Percentiles rank a stretch among this genome's conserved stretches.
These are phyloP conservation scores for Meyerozyma athensensis DNA, from an alignment of 1,139 yeast genomes.

Conservation along the genomic window DNA sequence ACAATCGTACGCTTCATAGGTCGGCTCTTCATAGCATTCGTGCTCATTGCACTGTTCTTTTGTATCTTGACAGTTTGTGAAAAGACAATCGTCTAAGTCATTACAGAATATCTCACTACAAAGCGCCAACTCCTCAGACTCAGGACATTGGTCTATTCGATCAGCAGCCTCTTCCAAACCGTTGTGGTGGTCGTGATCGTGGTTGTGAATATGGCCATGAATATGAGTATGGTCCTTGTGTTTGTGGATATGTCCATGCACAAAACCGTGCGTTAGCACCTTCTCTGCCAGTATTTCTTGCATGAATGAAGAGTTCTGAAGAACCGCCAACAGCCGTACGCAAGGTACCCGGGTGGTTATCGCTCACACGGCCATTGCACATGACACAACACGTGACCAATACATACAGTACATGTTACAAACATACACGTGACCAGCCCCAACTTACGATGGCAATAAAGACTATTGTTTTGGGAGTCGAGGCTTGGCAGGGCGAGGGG, in stretches of 20 bases:
- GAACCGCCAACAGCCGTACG: not conserved
- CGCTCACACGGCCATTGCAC: not conserved
- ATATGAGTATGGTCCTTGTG: slow-evolving; percentile 61
- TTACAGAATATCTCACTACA: slow-evolving; percentile 44
- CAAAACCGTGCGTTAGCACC: slow-evolving; percentile 45
- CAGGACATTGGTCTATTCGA: slow-evolving; percentile 19
- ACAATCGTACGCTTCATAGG: slow-evolving; percentile 7
- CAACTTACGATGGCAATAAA: too few relatives aligned
- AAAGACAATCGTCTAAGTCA: slow-evolving; percentile 44
- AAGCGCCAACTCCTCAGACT: slow-evolving; percentile 28
- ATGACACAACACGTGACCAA: too few relatives aligned
- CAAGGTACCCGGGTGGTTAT: slow-evolving; percentile 1
- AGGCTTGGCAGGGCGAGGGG: too few relatives aligned
- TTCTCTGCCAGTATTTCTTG: slow-evolving; percentile 3
- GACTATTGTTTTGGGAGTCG: too few relatives aligned
- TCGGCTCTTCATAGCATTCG: slow-evolving; percentile 1
- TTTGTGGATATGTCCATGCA: slow-evolving; percentile 67
- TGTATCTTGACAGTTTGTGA: slow-evolving; percentile 28
- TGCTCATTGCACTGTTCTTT: slow-evolving; percentile 6
- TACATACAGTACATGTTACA: too few relatives aligned
- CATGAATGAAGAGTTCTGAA: not conserved
- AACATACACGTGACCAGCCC: not conserved
- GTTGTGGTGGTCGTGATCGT: slow-evolving; percentile 27
- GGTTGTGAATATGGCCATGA: slow-evolving; percentile 65
- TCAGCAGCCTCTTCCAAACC: slow-evolving; percentile 2